These are phyloP conservation scores for Chrysophaeum taylorii DNA, from an alignment of 352 stramenopile species.

Conservation along the genomic window DNA sequence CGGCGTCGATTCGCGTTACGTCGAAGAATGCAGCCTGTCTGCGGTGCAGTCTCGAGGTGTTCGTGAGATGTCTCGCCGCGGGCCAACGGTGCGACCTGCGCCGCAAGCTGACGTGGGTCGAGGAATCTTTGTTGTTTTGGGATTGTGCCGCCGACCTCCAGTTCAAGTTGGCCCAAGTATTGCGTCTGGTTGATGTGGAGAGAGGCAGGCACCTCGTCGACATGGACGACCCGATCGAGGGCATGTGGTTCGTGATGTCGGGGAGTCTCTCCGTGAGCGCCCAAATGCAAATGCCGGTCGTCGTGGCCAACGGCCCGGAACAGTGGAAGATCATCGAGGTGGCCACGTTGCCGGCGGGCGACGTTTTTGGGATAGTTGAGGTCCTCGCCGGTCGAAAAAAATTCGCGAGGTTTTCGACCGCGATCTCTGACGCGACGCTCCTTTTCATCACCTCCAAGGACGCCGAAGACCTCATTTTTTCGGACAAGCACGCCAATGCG, in stretches of 20 bases:
- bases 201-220: background rate
- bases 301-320: background rate
- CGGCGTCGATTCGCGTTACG: no score
- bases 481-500: background rate
- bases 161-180: background rate
- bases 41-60: no score
- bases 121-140: background rate
- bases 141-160: background rate
- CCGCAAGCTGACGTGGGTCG: background rate
- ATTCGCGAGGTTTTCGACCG: background rate
- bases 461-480: no score
- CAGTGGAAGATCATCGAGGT: background rate
- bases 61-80: no score
- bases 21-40: no score
- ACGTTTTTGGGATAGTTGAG: background rate
- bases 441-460: background rate
- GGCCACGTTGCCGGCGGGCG: background rate
- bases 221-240: background rate
- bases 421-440: background rate
- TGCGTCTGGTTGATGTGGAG: background rate
- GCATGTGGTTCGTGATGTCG: background rate
- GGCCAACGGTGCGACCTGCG: background rate
- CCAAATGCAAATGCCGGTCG: background rate
- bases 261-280: background rate
- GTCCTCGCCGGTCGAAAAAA: background rate